Base-by-base conservation (phyloP, 2,329 filamentous ascomycete species). In the Aspergillus sp. region DNA sequence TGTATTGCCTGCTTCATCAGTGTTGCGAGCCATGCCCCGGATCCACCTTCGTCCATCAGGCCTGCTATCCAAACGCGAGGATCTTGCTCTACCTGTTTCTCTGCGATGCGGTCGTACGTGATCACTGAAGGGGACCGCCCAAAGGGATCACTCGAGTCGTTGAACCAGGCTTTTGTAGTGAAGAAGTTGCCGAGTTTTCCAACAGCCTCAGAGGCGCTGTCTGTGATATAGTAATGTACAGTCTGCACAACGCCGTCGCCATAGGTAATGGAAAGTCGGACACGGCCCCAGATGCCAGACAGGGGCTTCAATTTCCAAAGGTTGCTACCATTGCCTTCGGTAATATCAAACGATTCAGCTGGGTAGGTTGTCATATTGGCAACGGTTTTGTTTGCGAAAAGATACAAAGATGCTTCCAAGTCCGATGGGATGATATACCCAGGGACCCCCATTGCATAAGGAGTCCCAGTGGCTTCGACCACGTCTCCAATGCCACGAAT, bases 11-110 rank as follows among this genome's bases (percentile, higher is more conserved):
- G 81, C 69, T 87, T 86, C 71, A 83, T 78, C 2, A 78, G 72
- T 0, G 82, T 80, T 0, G 83, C 82, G 0, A 86, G 76, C 59
- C 80, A 86, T 0, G 83, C 79, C 1, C 83, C 83, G 0, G 81
- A 80, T 1, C 84, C 84, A 0, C 76, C 84, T 69, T 87, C 84
- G 56, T 86, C 84, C 55, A 82, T 85, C 0, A 87, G 74, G 0
- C 84, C 84, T 0, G 83, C 78, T 4, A 86, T 80, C 84, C 84
- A 86, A 6, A 79, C 83, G 1, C 84, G 77, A 1, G 74, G 56
- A 19, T 77, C 69, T 78, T 83, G 66, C 71, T 80, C 58, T 9
- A 77, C 74, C n/a, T 70, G 68, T 7, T 63, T 61, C 17, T 70
- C 61, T 6, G 63, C 61, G 12, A 70, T 67, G 40, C 68, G 64